Conservation (phyloP, 1,139 yeast species). For the Pneumocystis carinii region DNA sequence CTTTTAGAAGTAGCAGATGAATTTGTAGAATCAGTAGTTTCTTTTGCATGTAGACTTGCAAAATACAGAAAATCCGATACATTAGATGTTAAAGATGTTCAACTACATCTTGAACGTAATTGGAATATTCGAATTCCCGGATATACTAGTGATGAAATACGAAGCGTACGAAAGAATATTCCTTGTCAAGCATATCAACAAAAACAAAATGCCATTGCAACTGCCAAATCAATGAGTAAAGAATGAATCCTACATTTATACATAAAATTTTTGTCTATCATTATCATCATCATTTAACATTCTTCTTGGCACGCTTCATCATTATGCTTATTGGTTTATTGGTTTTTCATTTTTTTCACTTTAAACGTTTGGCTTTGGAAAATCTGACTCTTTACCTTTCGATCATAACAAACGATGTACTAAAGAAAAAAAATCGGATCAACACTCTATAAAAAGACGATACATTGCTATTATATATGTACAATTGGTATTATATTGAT, state of each 20-base stretch:
- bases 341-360: background rate
- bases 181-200: slow-evolving; percentile 61
- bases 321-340: background rate
- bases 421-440: background rate
- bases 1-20: slow-evolving; percentile 89
- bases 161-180: slow-evolving; percentile 67
- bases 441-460: background rate
- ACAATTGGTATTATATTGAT: background rate
- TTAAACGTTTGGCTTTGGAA: background rate
- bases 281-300: background rate
- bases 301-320: background rate
- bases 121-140: slow-evolving; percentile 96
- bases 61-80: slow-evolving; percentile 86
- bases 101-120: slow-evolving; percentile 78
- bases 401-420: background rate
- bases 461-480: background rate
- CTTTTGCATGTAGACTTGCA: slow-evolving; percentile 87
- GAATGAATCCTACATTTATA: background rate
- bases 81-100: slow-evolving; percentile 77
- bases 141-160: slow-evolving; percentile 75
- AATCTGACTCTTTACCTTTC: background rate
- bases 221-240: slow-evolving; percentile 15
- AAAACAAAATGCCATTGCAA: slow-evolving; percentile 49
- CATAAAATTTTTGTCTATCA: background rate
- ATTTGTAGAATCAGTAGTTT: slow-evolving; percentile 75